Percentiles rank a stretch among this genome's conserved stretches.
phyloP scores from a whole-genome alignment of 306 rosid genomes.

The Argentina anserina region DNA sequence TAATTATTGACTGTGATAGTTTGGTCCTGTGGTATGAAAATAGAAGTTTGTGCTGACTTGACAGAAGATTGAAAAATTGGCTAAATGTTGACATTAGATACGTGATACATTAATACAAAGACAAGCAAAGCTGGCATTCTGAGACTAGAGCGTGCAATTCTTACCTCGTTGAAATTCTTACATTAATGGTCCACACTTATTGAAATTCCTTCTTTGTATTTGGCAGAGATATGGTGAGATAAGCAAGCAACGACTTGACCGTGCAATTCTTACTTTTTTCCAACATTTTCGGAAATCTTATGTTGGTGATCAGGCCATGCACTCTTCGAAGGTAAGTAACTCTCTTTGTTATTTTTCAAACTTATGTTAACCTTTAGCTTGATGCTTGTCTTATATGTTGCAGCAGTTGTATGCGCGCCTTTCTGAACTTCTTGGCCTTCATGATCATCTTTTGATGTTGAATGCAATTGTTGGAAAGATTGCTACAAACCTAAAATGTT shows the following conservation, averaged over 20 bases:
- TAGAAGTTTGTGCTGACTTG: no score
- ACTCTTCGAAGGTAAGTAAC: constrained; percentile 87
- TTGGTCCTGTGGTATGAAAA: no score
- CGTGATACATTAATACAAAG: no score
- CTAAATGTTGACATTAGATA: no score
- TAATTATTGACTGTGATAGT: no score
- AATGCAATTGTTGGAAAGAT: constrained; percentile 83
- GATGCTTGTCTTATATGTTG: constrained; percentile 34
- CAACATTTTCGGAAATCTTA: constrained; percentile 94
- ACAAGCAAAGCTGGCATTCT: no score
- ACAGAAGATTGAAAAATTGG: no score
- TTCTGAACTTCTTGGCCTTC: constrained; percentile 85
- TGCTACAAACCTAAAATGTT: constrained; percentile 78
- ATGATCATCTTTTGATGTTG: constrained; percentile 71
- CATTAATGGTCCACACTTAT: neutral
- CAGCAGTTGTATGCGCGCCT: constrained; percentile 88
- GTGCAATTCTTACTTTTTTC: constrained; percentile 94
- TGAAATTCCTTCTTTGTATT: constrained; percentile 23
- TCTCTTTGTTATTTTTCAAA: constrained; percentile 11
- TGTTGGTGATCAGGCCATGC: constrained; percentile 99
- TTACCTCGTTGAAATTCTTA: no score
- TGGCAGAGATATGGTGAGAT: constrained; percentile 82
- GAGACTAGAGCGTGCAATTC: no score
- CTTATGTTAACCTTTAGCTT: constrained; percentile 23
- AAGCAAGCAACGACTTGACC: constrained; percentile 97